Conservation (phyloP, 257 asterid genomes). For the Perilla frutescens region DNA sequence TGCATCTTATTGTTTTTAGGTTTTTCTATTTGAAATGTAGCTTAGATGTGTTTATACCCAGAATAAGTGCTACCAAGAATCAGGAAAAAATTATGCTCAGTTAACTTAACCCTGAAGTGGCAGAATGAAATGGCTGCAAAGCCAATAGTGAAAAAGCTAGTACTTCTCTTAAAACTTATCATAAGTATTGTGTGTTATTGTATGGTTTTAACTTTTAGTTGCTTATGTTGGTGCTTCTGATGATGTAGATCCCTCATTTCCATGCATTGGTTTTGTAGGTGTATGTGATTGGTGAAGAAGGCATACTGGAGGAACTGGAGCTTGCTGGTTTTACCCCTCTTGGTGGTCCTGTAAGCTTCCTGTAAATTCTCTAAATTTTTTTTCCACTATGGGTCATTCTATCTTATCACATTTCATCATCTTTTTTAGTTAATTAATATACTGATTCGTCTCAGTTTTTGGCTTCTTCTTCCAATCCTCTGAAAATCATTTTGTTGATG, state of each 20-base stretch:
- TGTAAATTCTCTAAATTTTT: constrained; percentile 23
- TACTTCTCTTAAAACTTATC: not conserved
- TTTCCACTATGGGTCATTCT: not conserved
- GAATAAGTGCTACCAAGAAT: not conserved
- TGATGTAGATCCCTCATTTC: constrained; percentile 31
- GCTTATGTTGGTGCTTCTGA: constrained; percentile 8
- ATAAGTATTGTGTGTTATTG: not conserved
- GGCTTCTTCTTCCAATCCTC: constrained; percentile 1
- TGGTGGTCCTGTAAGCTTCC: constrained; percentile 88
- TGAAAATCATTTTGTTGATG: constrained; percentile 15
- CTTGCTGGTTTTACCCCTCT: constrained; percentile 79
- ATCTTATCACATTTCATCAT: not conserved
- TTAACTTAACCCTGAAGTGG: not conserved
- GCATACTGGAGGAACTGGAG: constrained; percentile 81
- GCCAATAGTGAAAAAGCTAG: constrained; percentile 19
- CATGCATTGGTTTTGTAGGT: constrained; percentile 60
- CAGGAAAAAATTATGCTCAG: not conserved
- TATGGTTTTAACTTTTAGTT: not conserved
- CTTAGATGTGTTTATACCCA: not conserved
- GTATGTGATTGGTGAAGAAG: constrained; percentile 93
- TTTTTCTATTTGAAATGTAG: constrained; percentile 9
- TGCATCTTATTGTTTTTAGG: constrained; percentile 10
- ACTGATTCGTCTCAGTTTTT: not conserved
- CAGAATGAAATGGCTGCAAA: constrained; percentile 26
- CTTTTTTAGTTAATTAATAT: constrained; percentile 12